These are phyloP conservation scores for Gossypium longicalyx DNA, from an alignment of 345 rosid genomes.

Conservation along the genomic window DNA sequence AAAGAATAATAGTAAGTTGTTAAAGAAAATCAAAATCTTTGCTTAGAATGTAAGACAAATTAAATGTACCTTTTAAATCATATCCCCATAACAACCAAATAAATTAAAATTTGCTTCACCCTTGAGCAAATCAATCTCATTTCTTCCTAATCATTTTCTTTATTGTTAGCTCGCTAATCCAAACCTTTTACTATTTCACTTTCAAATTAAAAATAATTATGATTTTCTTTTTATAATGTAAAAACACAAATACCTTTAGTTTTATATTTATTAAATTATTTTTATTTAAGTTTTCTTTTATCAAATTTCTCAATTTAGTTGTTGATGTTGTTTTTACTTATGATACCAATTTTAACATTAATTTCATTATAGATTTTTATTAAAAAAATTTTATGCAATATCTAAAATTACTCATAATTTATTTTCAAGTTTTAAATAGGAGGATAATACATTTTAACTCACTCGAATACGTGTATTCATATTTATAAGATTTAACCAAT, in stretches of 20 bases:
- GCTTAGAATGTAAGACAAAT: not conserved
- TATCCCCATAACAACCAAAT: not conserved
- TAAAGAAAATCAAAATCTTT: not conserved
- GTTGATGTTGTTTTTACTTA: too few species aligned
- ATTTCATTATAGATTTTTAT: too few species aligned
- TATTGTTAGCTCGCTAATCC: not conserved
- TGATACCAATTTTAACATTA: too few species aligned
- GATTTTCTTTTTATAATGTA: not conserved
- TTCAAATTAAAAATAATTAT: not conserved
- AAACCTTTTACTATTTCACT: not conserved
- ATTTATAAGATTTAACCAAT: too few species aligned
- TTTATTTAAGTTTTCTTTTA: too few species aligned
- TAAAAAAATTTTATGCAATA: too few species aligned
- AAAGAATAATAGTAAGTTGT: not conserved
- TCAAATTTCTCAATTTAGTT: too few species aligned
- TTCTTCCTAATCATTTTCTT: not conserved
- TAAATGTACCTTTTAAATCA: not conserved
- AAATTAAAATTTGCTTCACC: not conserved
- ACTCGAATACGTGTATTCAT: too few species aligned
- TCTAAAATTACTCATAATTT: too few species aligned
- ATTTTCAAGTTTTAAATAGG: fast-evolving
- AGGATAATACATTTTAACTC: fast-evolving
- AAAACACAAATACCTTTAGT: too few species aligned
- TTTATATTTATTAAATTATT: too few species aligned
- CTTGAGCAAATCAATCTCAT: not conserved